These are phyloP conservation scores for Candida morakotiae DNA, from an alignment of 805 yeast genomes.

Conservation along the genomic window DNA sequence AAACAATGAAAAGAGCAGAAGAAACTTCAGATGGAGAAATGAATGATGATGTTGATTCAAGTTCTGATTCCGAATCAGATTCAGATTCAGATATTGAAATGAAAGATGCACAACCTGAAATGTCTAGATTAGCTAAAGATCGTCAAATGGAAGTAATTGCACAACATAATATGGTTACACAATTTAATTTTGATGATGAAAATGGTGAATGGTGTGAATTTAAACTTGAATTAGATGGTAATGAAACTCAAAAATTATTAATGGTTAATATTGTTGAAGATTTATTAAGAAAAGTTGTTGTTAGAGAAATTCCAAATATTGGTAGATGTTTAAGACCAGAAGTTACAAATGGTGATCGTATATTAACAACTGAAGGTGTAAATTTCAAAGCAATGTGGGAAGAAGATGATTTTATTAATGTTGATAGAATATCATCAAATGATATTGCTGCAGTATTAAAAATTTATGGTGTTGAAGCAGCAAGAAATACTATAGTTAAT, in stretches of 20 bases:
- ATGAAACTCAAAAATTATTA: slow-evolving; percentile 80
- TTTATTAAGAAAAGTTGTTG: slow-evolving; percentile 84
- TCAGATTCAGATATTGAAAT: slow-evolving; percentile 29
- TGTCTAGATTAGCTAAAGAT: slow-evolving; percentile 66
- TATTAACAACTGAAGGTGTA: slow-evolving; percentile 94
- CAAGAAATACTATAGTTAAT: slow-evolving; percentile 92
- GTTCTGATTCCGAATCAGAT: slow-evolving; percentile 28
- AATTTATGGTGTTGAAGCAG: slow-evolving; percentile 98
- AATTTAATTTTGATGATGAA: slow-evolving; percentile 86
- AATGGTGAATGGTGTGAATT: slow-evolving; percentile 92
- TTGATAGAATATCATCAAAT: slow-evolving; percentile 84
- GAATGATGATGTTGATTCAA: slow-evolving; percentile 33
- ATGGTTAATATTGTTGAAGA: slow-evolving; percentile 97
- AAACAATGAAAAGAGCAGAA: slow-evolving; percentile 81
- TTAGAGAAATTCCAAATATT: slow-evolving; percentile 84
- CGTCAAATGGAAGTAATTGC: slow-evolving; percentile 82
- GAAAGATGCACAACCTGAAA: slow-evolving; percentile 17
- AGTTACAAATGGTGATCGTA: slow-evolving; percentile 57
- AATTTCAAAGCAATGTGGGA: slow-evolving; percentile 98
- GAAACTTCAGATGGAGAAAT: slow-evolving; percentile 66
- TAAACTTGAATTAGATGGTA: slow-evolving; percentile 72
- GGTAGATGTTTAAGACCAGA: slow-evolving; percentile 89
- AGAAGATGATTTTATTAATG: slow-evolving; percentile 87
- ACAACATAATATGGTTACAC: slow-evolving; percentile 66
- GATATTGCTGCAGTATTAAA: slow-evolving; percentile 86